A percentile compares a stretch with the other conserved stretches of the same genome.
phyloP scores from a whole-genome alignment of 2,329 filamentous ascomycete genomes.

The Davidsoniella virescens region DNA sequence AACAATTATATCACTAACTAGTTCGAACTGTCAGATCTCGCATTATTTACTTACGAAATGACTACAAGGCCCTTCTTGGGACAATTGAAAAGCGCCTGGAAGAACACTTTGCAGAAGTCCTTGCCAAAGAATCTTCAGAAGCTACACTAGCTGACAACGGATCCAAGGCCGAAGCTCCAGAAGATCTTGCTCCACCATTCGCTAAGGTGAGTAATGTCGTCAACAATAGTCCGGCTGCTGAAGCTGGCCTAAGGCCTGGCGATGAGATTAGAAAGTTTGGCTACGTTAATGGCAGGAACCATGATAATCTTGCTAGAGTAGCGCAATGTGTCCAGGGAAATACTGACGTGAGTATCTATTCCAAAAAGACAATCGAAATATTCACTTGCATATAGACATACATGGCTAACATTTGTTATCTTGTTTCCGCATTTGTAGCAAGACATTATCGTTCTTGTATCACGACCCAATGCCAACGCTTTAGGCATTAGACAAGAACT shows the following conservation, averaged over 20 bases:
- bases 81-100: slow-evolving; percentile 76
- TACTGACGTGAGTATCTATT: slow-evolving; percentile 55
- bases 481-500: slow-evolving; percentile 37
- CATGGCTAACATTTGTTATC: not conserved
- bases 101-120: slow-evolving; percentile 57
- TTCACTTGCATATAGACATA: not conserved
- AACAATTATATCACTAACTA: slow-evolving; percentile 22
- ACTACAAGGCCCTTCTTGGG: slow-evolving; percentile 80
- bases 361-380: not conserved
- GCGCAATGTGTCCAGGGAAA: slow-evolving; percentile 81
- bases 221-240: slow-evolving; percentile 60
- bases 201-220: slow-evolving; percentile 80
- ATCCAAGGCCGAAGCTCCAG: not conserved
- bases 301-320: slow-evolving; percentile 72
- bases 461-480: slow-evolving; percentile 29
- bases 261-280: slow-evolving; percentile 79
- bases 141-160: not conserved
- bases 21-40: slow-evolving; percentile 84
- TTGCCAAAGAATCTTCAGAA: not conserved
- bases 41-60: slow-evolving; percentile 80
- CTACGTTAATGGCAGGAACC: slow-evolving; percentile 64
- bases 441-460: slow-evolving; percentile 52
- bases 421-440: slow-evolving; percentile 30
- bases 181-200: slow-evolving; percentile 39
- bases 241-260: slow-evolving; percentile 62